Percentiles rank a stretch among this genome's conserved stretches.
These are phyloP conservation scores for Lactarius sp. DNA, from an alignment of 768 basidiomycete genomes.

Conservation along the genomic window DNA sequence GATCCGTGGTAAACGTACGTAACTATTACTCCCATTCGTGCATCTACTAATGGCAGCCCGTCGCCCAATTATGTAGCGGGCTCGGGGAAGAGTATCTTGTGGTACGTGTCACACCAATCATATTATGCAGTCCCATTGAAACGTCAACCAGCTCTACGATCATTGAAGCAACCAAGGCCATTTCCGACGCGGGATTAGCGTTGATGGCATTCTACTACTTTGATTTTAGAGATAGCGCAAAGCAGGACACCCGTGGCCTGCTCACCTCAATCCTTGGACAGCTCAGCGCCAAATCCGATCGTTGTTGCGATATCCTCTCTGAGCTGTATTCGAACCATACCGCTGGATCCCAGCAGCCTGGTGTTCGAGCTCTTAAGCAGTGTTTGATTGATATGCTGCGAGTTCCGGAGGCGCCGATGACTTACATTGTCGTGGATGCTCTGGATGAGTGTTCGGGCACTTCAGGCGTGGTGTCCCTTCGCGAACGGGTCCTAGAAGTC, in stretches of 20 bases:
- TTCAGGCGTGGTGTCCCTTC: neutral
- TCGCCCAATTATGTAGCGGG: neutral
- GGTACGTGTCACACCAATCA: neutral
- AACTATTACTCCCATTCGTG: neutral
- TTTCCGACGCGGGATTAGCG: neutral
- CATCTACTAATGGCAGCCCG: neutral
- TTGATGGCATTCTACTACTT: neutral
- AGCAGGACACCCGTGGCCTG: neutral
- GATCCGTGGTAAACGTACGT: neutral
- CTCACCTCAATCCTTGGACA: neutral
- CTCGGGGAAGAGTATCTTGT: neutral
- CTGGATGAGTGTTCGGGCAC: neutral
- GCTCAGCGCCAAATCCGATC: neutral
- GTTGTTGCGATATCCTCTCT: neutral
- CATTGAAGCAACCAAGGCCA: neutral
- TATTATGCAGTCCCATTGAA: neutral
- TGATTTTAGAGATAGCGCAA: neutral
- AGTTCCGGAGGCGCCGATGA: neutral
- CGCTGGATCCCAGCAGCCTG: neutral
- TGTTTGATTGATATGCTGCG: neutral
- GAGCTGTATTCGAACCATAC: neutral
- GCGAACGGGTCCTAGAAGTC: neutral
- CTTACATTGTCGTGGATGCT: neutral
- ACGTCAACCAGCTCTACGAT: neutral
- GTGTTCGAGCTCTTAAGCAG: neutral